Evolutionary conservation across 305 asterid genomes (phyloP), one percentile per base, ranked within the genome.

Genomic region (Fraxinus platypoda): DNA sequence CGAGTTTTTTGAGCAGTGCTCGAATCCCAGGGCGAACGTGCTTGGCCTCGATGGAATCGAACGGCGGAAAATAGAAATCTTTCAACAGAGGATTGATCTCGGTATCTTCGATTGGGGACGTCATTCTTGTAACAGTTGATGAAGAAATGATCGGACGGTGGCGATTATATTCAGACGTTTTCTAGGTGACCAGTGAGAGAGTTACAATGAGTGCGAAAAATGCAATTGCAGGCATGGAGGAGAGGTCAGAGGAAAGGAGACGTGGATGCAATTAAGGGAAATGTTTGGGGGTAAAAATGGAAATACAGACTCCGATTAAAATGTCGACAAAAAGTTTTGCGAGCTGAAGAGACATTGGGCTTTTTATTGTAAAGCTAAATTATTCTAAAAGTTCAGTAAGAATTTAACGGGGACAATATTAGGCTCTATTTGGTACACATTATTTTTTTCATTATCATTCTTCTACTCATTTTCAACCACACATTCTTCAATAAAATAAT

Each of bases 21-120:
- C 97, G 96, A 81, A 94, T 88, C 49, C 99, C 98, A 15, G 98
- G 97, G 17, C 95, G 94, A 75, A 95, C 99, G 90, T 95, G 97
- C 3, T 85, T 83, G 59, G 98, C 93, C 66, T 92, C 88, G 83
- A 95, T 94, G 12, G 78, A 41, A 84, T 93, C 97, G 85, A 89
- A 95, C 1, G 98, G 99, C 31, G 98, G 99, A 87, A 95, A 95
- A 85, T 89, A 86, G 76, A 95, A 95, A 21, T 92, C 97, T 75
- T 82, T 90, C 76, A 94, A 83, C 17, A 95, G 89, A 41, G 98
- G 99, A 87, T 94, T 93, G 11, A 28, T 80, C 2, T 68, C 83
- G n/a, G 49, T 49, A 8, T 82, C 86, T 21, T 87, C 90, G 84
- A 87, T 90, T 23, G 83, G 11, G 76, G 78, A 30, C 7, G 83